These are phyloP conservation scores for Penicillium glabrum DNA, from an alignment of 2,329 filamentous ascomycete species.

Conservation along the genomic window DNA sequence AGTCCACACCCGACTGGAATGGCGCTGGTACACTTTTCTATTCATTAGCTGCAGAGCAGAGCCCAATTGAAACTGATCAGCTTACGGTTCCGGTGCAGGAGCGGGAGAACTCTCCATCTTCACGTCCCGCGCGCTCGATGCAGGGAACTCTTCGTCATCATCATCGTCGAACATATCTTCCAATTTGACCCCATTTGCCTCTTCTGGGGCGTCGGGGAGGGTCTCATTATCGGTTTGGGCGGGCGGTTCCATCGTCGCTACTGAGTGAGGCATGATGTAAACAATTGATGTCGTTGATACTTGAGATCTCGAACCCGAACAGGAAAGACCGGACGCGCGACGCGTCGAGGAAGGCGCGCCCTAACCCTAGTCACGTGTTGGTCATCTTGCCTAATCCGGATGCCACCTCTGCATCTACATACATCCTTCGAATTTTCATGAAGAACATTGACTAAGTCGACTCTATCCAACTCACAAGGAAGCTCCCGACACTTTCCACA, in stretches of 20 bases:
- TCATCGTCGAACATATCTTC: slow-evolving; percentile 63
- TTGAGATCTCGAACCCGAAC: slow-evolving; percentile 19
- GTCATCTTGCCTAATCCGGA: slow-evolving; percentile 17
- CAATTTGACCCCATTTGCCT: slow-evolving; percentile 42
- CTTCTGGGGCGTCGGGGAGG: slow-evolving; percentile 41
- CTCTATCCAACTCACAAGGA: neutral
- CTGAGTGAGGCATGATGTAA: slow-evolving; percentile 27
- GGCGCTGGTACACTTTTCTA: slow-evolving; percentile 29
- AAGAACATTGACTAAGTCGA: neutral
- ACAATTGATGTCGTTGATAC: neutral
- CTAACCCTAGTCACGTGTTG: slow-evolving; percentile 24
- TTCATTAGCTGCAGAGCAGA: neutral
- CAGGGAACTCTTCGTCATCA: slow-evolving; percentile 57
- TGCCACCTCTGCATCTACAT: slow-evolving; percentile 1
- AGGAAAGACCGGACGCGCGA: slow-evolving; percentile 20
- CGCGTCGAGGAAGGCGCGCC: slow-evolving; percentile 25
- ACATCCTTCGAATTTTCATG: neutral
- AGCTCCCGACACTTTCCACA: neutral
- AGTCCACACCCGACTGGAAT: slow-evolving; percentile 61
- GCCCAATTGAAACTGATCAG: neutral
- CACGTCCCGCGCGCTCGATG: slow-evolving; percentile 51
- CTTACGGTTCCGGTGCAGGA: slow-evolving; percentile 41
- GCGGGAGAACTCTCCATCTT: slow-evolving; percentile 44
- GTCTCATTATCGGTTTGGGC: slow-evolving; percentile 40
- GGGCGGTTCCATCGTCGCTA: slow-evolving; percentile 39